A percentile compares a stretch with the other conserved stretches of the same genome.
These are phyloP conservation scores for Pseudisothecium myosuroides DNA, from an alignment of 225 moss, liverwort and hornwort species.

Conservation along the genomic window DNA sequence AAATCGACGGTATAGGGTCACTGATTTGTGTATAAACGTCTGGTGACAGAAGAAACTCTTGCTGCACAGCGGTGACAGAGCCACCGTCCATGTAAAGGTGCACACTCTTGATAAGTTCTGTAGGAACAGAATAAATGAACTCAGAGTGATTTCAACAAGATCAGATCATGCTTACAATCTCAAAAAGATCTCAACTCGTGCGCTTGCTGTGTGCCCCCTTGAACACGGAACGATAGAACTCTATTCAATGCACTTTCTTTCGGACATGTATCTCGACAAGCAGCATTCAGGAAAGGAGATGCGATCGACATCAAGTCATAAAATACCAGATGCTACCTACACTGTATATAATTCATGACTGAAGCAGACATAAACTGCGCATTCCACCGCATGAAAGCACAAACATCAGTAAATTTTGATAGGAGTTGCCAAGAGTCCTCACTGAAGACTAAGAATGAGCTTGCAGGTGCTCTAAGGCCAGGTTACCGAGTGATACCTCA, in stretches of 20 bases:
- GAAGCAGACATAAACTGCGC: neutral
- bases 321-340: neutral
- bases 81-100: constrained; percentile 55
- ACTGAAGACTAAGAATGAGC: neutral
- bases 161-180: neutral
- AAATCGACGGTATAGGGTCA: constrained; percentile 46
- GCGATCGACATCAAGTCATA: neutral
- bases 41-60: constrained; percentile 62
- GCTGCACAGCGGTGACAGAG: constrained; percentile 56
- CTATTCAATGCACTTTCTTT: neutral
- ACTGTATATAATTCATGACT: neutral
- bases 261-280: neutral
- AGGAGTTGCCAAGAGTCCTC: neutral
- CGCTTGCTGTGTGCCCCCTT: neutral
- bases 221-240: neutral
- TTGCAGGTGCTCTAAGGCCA: neutral
- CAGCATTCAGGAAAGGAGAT: neutral
- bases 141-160: neutral
- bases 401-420: neutral
- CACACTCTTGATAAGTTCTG: constrained; percentile 67
- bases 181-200: neutral
- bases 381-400: neutral
- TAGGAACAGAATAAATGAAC: neutral
- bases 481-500: neutral
- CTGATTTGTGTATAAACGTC: constrained; percentile 53